A percentile compares a stretch with the other conserved stretches of the same genome.
phyloP scores from a whole-genome alignment of 257 asterid genomes.

The Rehmannia glutinosa region DNA sequence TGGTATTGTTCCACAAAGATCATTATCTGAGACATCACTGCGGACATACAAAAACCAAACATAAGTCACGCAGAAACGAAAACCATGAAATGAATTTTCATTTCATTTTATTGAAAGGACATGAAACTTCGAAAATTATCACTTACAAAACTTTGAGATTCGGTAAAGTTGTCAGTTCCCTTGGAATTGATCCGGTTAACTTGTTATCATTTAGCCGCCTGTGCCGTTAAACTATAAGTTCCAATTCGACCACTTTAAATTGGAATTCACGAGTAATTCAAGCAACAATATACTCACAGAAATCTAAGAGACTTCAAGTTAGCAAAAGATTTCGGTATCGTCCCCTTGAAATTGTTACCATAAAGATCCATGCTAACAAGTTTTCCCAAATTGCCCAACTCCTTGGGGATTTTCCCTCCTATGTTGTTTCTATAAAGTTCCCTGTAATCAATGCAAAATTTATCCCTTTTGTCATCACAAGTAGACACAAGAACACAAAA shows the following conservation, averaged over 20 bases:
- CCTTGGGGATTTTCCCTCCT: slow-evolving; percentile 66
- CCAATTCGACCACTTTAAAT: neutral
- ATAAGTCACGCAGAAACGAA: no score
- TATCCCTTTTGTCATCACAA: slow-evolving; percentile 11
- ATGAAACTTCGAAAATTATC: neutral
- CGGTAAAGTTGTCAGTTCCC: slow-evolving; percentile 73
- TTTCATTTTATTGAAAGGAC: no score
- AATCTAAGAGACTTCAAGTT: slow-evolving; percentile 69
- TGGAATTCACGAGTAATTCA: neutral
- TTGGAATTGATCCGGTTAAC: slow-evolving; percentile 78
- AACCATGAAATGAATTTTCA: no score
- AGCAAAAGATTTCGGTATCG: slow-evolving; percentile 63
- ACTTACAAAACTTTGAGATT: slow-evolving; percentile 78
- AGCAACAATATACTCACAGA: slow-evolving; percentile 46
- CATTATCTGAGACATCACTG: slow-evolving; percentile 80
- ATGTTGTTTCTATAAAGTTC: slow-evolving; percentile 67
- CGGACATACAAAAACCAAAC: slow-evolving; percentile 19
- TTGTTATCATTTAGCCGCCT: slow-evolving; percentile 76
- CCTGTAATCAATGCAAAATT: slow-evolving; percentile 37
- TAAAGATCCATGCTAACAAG: slow-evolving; percentile 86
- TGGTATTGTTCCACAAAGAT: slow-evolving; percentile 89
- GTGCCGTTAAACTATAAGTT: slow-evolving; percentile 1
- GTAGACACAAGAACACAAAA: neutral
- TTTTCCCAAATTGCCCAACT: slow-evolving; percentile 61
- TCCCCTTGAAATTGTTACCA: slow-evolving; percentile 60